These are phyloP conservation scores for Inga oerstediana DNA, from an alignment of 306 rosid genomes.

Conservation along the genomic window DNA sequence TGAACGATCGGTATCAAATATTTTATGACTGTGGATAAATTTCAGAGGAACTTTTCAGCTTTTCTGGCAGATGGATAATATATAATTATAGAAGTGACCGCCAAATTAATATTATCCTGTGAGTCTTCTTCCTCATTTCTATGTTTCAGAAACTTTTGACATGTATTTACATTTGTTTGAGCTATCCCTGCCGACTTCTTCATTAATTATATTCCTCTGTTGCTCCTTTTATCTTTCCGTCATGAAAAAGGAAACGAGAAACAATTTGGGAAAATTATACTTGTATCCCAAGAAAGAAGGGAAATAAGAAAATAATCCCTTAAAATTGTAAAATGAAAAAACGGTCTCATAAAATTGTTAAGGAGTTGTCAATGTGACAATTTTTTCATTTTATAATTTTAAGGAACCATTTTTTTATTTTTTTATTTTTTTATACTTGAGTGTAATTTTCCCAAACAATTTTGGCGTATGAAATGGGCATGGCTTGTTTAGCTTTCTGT, in stretches of 20 bases:
- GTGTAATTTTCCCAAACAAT: too few species aligned
- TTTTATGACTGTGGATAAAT: neutral
- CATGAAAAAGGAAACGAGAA: neutral
- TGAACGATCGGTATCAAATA: neutral
- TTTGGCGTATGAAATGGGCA: neutral
- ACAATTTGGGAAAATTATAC: neutral
- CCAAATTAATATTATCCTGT: slow-evolving; percentile 20
- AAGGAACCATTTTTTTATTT: too few species aligned
- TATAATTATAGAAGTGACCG: slow-evolving; percentile 1
- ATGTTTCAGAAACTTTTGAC: neutral
- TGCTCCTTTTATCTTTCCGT: neutral
- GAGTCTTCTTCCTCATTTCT: neutral
- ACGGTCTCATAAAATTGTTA: too few species aligned
- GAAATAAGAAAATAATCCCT: too few species aligned
- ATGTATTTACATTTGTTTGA: neutral
- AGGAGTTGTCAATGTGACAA: too few species aligned
- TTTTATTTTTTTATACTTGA: too few species aligned
- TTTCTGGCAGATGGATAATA: neutral
- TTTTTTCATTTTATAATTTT: too few species aligned
- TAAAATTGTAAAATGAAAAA: too few species aligned
- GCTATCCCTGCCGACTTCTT: slow-evolving; percentile 27
- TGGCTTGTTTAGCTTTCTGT: slow-evolving; percentile 6
- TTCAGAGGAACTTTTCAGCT: neutral
- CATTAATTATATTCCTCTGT: neutral
- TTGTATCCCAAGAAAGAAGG: too few species aligned